Evolutionary conservation across 192 early-diverging fungal species (phyloP).

Genomic region (Haplosporangium gracile): DNA sequence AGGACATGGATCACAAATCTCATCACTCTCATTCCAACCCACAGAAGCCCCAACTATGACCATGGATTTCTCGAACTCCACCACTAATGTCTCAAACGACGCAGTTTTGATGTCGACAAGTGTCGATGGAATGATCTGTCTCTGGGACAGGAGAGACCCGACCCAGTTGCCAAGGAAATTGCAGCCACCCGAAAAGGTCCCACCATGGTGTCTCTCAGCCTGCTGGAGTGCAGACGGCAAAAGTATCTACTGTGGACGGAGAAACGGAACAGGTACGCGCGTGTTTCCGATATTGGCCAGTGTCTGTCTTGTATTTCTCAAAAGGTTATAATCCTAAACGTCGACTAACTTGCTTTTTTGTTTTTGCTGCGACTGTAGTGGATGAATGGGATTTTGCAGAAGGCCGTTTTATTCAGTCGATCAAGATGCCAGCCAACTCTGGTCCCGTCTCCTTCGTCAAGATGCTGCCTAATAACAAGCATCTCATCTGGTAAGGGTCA

Average conservation of each 20-base stretch:
- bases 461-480: constrained; percentile 83
- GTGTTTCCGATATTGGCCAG: background rate
- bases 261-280: constrained; percentile 81
- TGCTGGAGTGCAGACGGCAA: constrained; percentile 90
- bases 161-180: constrained; percentile 64
- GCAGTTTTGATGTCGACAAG: constrained; percentile 77
- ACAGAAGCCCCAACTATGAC: constrained; percentile 34
- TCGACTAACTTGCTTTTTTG: background rate
- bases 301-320: background rate
- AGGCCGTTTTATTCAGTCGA: constrained; percentile 73
- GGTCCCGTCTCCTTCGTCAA: constrained; percentile 87
- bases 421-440: constrained; percentile 89
- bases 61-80: constrained; percentile 40
- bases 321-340: no score
- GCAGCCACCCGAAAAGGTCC: constrained; percentile 69
- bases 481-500: constrained; percentile 80
- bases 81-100: constrained; percentile 38
- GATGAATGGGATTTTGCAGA: constrained; percentile 90
- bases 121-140: constrained; percentile 77
- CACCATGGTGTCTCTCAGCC: constrained; percentile 82
- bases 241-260: constrained; percentile 85
- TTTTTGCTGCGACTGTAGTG: constrained; percentile 56
- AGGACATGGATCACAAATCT: constrained; percentile 87
- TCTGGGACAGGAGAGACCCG: constrained; percentile 82
- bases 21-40: constrained; percentile 80